A percentile compares a stretch with the other conserved stretches of the same genome.
phyloP scores from a whole-genome alignment of 306 rosid species.

The Crataegus laevigata region DNA sequence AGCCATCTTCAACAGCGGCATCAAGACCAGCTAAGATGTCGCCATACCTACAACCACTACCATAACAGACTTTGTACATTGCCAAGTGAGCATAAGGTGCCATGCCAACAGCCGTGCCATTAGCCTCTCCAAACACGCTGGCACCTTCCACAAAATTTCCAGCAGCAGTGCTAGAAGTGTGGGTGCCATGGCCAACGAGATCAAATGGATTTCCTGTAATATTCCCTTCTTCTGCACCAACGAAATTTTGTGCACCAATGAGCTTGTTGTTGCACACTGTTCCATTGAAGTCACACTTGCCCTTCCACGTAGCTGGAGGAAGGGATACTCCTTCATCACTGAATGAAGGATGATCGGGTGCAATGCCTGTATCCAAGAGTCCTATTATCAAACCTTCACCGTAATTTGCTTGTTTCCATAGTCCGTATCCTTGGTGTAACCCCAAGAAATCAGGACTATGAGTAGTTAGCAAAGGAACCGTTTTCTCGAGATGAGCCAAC shows the following conservation, averaged over 20 bases:
- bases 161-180: slow-evolving; percentile 52
- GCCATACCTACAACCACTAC: neutral
- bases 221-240: neutral
- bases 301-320: slow-evolving; percentile 73
- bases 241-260: slow-evolving; percentile 54
- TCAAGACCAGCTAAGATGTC: slow-evolving; percentile 27
- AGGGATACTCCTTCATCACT: slow-evolving; percentile 45
- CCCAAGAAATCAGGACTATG: slow-evolving; percentile 53
- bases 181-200: slow-evolving; percentile 44
- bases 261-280: slow-evolving; percentile 54
- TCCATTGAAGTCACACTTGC: slow-evolving; percentile 46
- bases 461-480: slow-evolving; percentile 42
- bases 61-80: slow-evolving; percentile 26
- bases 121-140: slow-evolving; percentile 52
- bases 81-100: slow-evolving; percentile 73
- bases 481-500: slow-evolving; percentile 27
- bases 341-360: slow-evolving; percentile 58
- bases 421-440: slow-evolving; percentile 30
- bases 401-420: slow-evolving; percentile 48
- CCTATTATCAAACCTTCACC: slow-evolving; percentile 68
- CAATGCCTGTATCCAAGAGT: slow-evolving; percentile 47
- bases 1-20: slow-evolving; percentile 30
- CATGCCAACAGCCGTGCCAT: slow-evolving; percentile 62
- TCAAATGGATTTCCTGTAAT: slow-evolving; percentile 31
- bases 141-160: slow-evolving; percentile 48